A percentile compares a stretch with the other conserved stretches of the same genome.
phyloP scores from a whole-genome alignment of 2,329 filamentous ascomycete species.

The Colletotrichum karsti region DNA sequence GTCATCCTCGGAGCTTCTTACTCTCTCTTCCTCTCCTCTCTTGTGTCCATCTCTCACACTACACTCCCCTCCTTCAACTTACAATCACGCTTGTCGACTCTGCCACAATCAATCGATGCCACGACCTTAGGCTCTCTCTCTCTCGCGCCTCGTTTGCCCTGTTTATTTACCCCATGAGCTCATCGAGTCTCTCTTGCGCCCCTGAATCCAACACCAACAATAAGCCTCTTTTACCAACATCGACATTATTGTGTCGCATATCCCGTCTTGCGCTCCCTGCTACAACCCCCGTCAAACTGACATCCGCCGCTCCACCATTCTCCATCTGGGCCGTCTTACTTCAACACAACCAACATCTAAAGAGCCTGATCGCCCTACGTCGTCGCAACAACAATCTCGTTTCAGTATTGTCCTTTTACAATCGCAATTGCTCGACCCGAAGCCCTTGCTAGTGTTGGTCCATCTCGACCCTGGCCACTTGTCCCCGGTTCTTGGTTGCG shows the following conservation, averaged over 20 bases:
- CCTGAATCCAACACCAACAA: too few relatives aligned
- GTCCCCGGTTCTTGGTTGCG: not conserved
- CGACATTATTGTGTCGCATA: slow-evolving; percentile 14
- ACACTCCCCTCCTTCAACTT: slow-evolving; percentile 32
- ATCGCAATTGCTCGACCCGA: not conserved
- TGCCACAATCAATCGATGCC: slow-evolving; percentile 22
- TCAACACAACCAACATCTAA: not conserved
- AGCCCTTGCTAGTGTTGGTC: not conserved
- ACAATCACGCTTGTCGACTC: slow-evolving; percentile 10
- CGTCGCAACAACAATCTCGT: not conserved
- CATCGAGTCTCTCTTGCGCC: not conserved
- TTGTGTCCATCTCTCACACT: not conserved
- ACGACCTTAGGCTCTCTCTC: slow-evolving; percentile 16
- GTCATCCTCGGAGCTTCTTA: slow-evolving; percentile 18
- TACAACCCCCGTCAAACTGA: not conserved
- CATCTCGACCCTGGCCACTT: not conserved
- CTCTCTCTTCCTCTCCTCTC: not conserved
- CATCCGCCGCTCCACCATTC: slow-evolving; percentile 6
- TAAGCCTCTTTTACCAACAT: slow-evolving; percentile 8
- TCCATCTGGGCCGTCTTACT: slow-evolving; percentile 3
- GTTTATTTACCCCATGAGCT: not conserved
- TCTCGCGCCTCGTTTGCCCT: slow-evolving; percentile 11
- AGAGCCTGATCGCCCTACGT: slow-evolving; percentile 4
- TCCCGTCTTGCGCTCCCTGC: slow-evolving; percentile 11
- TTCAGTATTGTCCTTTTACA: not conserved